A percentile compares a stretch with the other conserved stretches of the same genome.
These are phyloP conservation scores for Boletus eberwhitei DNA, from an alignment of 768 basidiomycete species.

Conservation along the genomic window DNA sequence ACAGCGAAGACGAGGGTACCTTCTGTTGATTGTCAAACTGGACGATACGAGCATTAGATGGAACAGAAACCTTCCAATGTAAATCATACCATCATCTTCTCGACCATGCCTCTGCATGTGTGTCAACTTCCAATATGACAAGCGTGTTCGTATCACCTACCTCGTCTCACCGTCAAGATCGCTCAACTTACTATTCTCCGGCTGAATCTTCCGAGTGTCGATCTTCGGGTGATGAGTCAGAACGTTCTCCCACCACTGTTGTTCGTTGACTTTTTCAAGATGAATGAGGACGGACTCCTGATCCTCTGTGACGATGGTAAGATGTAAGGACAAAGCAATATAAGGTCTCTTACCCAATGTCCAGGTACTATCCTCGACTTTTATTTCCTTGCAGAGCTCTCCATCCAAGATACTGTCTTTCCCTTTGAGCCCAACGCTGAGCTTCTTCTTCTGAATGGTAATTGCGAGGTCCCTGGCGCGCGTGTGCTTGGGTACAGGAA, in stretches of 20 bases:
- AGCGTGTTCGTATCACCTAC: constrained; percentile 36
- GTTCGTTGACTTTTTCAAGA: constrained; percentile 82
- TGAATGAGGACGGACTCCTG: constrained; percentile 68
- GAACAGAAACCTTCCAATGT: neutral
- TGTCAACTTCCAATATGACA: constrained; percentile 8
- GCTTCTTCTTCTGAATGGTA: constrained; percentile 73
- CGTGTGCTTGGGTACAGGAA: constrained; percentile 87
- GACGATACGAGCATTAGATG: constrained; percentile 11
- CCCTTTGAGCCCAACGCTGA: constrained; percentile 83
- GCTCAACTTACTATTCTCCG: constrained; percentile 91
- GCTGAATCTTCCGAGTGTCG: constrained; percentile 93
- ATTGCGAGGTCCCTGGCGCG: constrained; percentile 73
- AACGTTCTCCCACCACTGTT: constrained; percentile 98
- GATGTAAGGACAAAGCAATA: neutral
- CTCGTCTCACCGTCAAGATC: constrained; percentile 96
- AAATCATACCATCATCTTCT: constrained; percentile 97
- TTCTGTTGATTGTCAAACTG: constrained; percentile 46
- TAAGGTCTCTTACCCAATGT: constrained; percentile 63
- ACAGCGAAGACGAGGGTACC: constrained; percentile 22
- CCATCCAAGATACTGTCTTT: constrained; percentile 85
- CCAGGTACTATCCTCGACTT: constrained; percentile 97
- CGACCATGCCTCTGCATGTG: constrained; percentile 82
- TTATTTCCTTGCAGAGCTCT: constrained; percentile 89
- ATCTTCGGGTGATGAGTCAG: constrained; percentile 94
- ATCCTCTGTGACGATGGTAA: constrained; percentile 58